phyloP scores from a whole-genome alignment of 2,329 filamentous ascomycete genomes.

The Nemania serpens region DNA sequence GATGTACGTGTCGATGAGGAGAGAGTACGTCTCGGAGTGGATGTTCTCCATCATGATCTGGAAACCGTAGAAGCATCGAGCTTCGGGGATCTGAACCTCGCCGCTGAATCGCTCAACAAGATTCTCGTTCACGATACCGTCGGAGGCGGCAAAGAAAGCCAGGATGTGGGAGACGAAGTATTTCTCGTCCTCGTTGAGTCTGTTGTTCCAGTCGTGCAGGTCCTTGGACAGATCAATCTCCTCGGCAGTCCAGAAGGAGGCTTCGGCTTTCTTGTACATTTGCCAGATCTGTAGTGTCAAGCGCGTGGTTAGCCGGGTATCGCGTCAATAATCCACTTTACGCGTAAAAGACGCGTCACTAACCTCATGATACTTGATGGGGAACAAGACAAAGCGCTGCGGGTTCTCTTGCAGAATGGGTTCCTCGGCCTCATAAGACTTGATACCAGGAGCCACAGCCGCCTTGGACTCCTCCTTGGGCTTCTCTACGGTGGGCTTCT shows the following conservation, averaged over 20 bases:
- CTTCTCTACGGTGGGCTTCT: constrained; percentile 61
- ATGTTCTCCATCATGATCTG: constrained; percentile 99
- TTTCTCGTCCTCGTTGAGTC: constrained; percentile 92
- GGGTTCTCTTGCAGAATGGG: constrained; percentile 95
- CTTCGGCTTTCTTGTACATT: constrained; percentile 99
- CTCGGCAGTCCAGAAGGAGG: constrained; percentile 99
- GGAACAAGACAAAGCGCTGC: constrained; percentile 95
- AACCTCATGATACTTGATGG: constrained; percentile 99
- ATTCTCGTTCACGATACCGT: constrained; percentile 99
- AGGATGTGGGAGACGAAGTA: constrained; percentile 99
- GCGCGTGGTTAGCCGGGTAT: constrained; percentile 45
- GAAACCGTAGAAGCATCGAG: constrained; percentile 99
- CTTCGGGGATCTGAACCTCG: constrained; percentile 96
- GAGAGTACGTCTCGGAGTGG: constrained; percentile 98
- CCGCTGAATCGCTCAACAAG: constrained; percentile 95
- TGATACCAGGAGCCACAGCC: constrained; percentile 56
- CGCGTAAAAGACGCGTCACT: constrained; percentile 67
- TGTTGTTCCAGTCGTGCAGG: constrained; percentile 98
- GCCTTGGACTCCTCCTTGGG: constrained; percentile 46
- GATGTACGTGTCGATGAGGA: constrained; percentile 99
- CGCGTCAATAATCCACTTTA: constrained; percentile 59
- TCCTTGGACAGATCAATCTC: constrained; percentile 99
- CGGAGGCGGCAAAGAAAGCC: constrained; percentile 97
- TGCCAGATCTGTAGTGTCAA: constrained; percentile 81
- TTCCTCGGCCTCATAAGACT: constrained; percentile 77